Evolutionary conservation across 2,329 filamentous ascomycete genomes (phyloP).

Genomic region (Lasiodiplodia citricola): DNA sequence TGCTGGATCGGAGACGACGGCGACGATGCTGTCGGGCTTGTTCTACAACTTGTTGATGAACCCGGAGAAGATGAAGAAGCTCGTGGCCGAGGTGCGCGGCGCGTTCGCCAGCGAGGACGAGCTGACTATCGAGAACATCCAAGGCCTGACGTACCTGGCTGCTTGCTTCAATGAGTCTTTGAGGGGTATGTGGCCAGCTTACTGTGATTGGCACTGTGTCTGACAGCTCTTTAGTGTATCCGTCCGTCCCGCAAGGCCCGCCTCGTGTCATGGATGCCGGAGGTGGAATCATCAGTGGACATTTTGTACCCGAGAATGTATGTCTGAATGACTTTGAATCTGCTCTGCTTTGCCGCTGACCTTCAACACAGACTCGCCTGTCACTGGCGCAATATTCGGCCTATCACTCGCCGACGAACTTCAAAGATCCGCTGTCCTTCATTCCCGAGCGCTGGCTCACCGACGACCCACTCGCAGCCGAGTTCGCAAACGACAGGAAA

Average conservation of each 20-base stretch:
- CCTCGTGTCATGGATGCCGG: conserved; percentile 42
- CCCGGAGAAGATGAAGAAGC: conserved; percentile 32
- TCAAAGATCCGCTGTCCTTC: conserved; percentile 39
- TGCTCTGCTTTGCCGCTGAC: too few species aligned
- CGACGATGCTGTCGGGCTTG: conserved; percentile 39
- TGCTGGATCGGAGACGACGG: conserved; percentile 42
- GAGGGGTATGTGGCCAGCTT: too few species aligned
- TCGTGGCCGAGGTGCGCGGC: conserved; percentile 37
- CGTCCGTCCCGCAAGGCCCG: conserved; percentile 50
- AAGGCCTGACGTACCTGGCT: conserved; percentile 48
- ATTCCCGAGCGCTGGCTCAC: conserved; percentile 43
- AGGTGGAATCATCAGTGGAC: conserved; percentile 44
- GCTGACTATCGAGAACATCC: conserved; percentile 38
- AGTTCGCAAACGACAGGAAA: conserved; percentile 37
- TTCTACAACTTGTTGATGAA: conserved; percentile 38
- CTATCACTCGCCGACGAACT: conserved; percentile 39
- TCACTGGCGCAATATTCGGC: conserved; percentile 33
- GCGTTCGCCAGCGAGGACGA: conserved; percentile 37
- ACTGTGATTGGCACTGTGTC: too few species aligned
- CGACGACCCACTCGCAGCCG: neutral
- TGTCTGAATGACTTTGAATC: too few species aligned
- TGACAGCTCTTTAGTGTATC: conserved; percentile 38
- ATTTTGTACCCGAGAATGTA: conserved; percentile 40
- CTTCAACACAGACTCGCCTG: too few species aligned
- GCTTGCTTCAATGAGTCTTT: conserved; percentile 32